Evolutionary conservation across 768 basidiomycete species (phyloP), one percentile per base, ranked within the genome.

Genomic region (Gautieria morchelliformis): DNA sequence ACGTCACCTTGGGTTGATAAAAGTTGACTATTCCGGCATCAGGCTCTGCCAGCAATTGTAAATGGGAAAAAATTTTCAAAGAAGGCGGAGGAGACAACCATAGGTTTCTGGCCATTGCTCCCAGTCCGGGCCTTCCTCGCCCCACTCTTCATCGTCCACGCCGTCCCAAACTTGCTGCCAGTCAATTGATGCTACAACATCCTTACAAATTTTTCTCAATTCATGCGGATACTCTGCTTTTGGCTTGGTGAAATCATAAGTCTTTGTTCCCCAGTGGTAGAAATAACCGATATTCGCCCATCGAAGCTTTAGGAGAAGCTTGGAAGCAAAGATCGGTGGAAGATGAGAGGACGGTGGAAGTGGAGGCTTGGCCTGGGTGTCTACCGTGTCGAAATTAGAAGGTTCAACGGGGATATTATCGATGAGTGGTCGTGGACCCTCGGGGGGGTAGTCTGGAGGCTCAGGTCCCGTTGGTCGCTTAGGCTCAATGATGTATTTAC

Each of bases 21-120:
- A 93, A 96, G 67, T 98, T 98, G 54, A 96, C 87, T 52, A 98
- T 96, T 8, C 94, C 95, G 11, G 93, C 94, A 65, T 99, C 95
- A 4, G 94, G 92, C 66, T 89, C 93, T 94, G 62, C 10, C 59
- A 45, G 30, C 22, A 56, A 52, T 48, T 32, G 46, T 58, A n/a
- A 56, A 53, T 37, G 50, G n/a, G n/a, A 35, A 42, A 40, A 15
- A 27, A 19, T 41, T 11, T 17, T 45, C 14, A 44, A 7, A 27
- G 11, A 12, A 57, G 14, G 14, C 5, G 44, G 15, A 35, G 33
- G n/a, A 17, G 14, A 5, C 52, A 61, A 93, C 93, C 85, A 65
- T 97, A 98, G 2, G 82, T 84, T 24, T 85, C 74, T 22, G 70
- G 67, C 94, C 94, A 97, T 2, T 71, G 71, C 50, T 71, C 72